phyloP scores from a whole-genome alignment of 257 asterid genomes.

The Nicotiana sylvestris region DNA sequence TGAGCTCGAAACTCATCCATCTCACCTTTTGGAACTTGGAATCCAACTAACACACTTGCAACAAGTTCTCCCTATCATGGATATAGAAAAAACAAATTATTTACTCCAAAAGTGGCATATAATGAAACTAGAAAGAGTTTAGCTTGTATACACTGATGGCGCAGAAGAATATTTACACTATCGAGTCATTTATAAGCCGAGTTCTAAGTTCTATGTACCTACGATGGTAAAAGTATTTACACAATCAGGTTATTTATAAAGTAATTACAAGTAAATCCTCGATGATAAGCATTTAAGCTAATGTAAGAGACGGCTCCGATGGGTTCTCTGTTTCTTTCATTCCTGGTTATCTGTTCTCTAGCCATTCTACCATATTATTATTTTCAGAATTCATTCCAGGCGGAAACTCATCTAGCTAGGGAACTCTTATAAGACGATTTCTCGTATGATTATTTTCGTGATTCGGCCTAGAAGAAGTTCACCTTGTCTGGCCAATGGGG shows the following conservation, averaged over 20 bases:
- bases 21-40: constrained; percentile 66
- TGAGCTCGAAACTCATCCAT: constrained; percentile 54
- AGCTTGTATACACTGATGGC: neutral
- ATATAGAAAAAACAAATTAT: neutral
- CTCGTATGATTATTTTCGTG: too few species aligned
- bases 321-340: too few species aligned
- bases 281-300: too few species aligned
- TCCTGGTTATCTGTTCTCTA: too few species aligned
- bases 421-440: too few species aligned
- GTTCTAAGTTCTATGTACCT: neutral
- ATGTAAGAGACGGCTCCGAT: too few species aligned
- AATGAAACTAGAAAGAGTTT: neutral
- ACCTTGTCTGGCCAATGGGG: too few species aligned
- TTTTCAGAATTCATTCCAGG: too few species aligned
- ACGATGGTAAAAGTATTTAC: neutral
- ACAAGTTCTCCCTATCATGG: constrained; percentile 68
- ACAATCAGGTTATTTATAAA: neutral
- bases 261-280: too few species aligned
- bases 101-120: neutral
- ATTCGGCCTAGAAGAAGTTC: too few species aligned
- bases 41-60: constrained; percentile 82
- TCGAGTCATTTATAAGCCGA: neutral
- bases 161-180: neutral
- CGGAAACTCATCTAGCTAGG: too few species aligned
- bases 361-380: too few species aligned